phyloP scores from a whole-genome alignment of 441 rosid species.

The Arabidopsis lyrata region DNA sequence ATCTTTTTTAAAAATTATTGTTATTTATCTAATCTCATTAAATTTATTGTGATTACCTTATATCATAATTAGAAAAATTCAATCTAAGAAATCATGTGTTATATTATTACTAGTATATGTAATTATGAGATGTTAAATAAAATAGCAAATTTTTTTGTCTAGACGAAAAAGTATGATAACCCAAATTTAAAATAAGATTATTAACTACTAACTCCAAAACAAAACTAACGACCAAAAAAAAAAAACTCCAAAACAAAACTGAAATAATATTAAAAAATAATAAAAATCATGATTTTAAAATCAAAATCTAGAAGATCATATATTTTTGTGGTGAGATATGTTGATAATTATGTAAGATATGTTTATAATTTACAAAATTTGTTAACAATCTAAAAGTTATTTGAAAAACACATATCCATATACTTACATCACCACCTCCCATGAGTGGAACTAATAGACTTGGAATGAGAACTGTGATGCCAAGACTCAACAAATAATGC shows the following conservation, averaged over 20 bases:
- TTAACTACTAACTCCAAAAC: background rate
- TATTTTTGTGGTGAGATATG: background rate
- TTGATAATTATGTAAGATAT: background rate
- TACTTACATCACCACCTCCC: slow-evolving; percentile 79
- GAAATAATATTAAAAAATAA: no score
- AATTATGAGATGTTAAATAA: background rate
- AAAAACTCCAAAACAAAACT: background rate
- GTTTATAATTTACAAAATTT: background rate
- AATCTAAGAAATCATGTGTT: no score
- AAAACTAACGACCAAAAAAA: no score
- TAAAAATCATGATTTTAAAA: background rate
- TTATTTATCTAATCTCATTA: background rate
- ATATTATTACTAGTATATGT: background rate
- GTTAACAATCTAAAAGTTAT: no score
- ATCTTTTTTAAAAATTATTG: background rate
- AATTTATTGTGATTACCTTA: no score
- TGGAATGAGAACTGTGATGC: slow-evolving; percentile 74
- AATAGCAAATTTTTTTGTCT: background rate
- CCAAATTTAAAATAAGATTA: background rate
- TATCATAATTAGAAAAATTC: no score
- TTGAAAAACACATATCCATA: background rate
- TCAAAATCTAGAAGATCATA: background rate
- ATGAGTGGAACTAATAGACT: slow-evolving; percentile 76
- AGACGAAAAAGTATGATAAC: background rate
- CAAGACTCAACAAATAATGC: slow-evolving; percentile 73